These are phyloP conservation scores for Xylariaceae sp. DNA, from an alignment of 2,329 filamentous ascomycete genomes.

Conservation along the genomic window DNA sequence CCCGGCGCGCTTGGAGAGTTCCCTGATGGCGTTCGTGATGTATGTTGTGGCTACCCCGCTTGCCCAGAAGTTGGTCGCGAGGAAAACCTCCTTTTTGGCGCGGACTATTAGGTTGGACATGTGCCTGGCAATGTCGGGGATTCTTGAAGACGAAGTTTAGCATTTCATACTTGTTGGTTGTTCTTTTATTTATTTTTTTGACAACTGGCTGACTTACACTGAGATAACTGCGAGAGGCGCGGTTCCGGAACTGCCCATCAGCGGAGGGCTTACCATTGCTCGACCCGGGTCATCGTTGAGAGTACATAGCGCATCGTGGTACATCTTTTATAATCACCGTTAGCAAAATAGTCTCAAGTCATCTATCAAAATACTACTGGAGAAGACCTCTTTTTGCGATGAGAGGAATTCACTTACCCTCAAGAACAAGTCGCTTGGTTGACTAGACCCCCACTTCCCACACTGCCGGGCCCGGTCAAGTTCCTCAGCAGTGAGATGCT, in stretches of 20 bases:
- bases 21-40: conserved; percentile 63
- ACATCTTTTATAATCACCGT: conserved; percentile 43
- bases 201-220: conserved; percentile 34
- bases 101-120: conserved; percentile 72
- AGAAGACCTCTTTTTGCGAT: not conserved
- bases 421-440: conserved; percentile 66
- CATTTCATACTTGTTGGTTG: too few relatives aligned
- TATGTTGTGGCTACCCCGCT: conserved; percentile 63
- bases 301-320: conserved; percentile 59
- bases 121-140: conserved; percentile 69
- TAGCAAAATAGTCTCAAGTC: too few relatives aligned
- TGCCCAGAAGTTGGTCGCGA: conserved; percentile 75
- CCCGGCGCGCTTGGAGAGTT: conserved; percentile 64
- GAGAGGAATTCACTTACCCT: conserved; percentile 39
- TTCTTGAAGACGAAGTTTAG: conserved; percentile 22
- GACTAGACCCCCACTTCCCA: conserved; percentile 61
- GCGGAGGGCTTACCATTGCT: conserved; percentile 49
- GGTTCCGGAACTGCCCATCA: conserved; percentile 54
- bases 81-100: conserved; percentile 67
- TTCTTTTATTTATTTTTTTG: too few relatives aligned
- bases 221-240: conserved; percentile 67
- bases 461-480: conserved; percentile 54
- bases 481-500: conserved; percentile 34
- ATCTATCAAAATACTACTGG: too few relatives aligned
- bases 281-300: conserved; percentile 48